These are phyloP conservation scores for Xylariales sp. DNA, from an alignment of 2,329 filamentous ascomycete species.

Conservation along the genomic window DNA sequence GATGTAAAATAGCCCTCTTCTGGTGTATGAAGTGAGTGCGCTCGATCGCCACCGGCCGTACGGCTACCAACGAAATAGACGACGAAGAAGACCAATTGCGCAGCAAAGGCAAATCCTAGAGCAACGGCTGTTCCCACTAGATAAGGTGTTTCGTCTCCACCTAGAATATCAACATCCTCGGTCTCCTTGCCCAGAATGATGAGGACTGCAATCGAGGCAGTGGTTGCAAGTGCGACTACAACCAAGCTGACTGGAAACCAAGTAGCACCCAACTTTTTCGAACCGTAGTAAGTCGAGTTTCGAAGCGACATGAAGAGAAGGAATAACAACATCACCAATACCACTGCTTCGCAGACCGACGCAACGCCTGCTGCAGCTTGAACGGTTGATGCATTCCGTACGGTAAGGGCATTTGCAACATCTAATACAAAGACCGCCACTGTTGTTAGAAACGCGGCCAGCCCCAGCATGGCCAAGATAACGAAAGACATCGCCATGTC, in stretches of 20 bases:
- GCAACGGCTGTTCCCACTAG: slow-evolving; percentile 40
- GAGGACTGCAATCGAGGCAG: slow-evolving; percentile 38
- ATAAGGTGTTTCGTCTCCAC: slow-evolving; percentile 29
- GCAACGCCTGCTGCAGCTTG: slow-evolving; percentile 33
- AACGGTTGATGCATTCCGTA: slow-evolving; percentile 25
- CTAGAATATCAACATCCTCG: slow-evolving; percentile 25
- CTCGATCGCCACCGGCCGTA: slow-evolving; percentile 21
- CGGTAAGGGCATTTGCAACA: slow-evolving; percentile 32
- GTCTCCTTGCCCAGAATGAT: slow-evolving; percentile 33
- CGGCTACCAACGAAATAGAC: slow-evolving; percentile 37
- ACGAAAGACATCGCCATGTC: slow-evolving; percentile 30
- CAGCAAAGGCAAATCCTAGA: slow-evolving; percentile 39
- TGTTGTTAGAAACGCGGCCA: slow-evolving; percentile 33
- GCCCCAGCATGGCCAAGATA: slow-evolving; percentile 32
- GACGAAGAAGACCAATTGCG: slow-evolving; percentile 46
- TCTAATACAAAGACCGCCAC: slow-evolving; percentile 35
- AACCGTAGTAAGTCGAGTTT: slow-evolving; percentile 15
- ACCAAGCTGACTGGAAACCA: slow-evolving; percentile 29
- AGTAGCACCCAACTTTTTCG: slow-evolving; percentile 23
- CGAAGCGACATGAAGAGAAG: slow-evolving; percentile 28
- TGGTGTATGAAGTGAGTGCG: slow-evolving; percentile 25
- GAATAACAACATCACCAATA: slow-evolving; percentile 30
- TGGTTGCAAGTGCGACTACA: slow-evolving; percentile 39
- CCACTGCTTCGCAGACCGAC: slow-evolving; percentile 30
- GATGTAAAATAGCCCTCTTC: slow-evolving; percentile 27